phyloP scores from a whole-genome alignment of 2,329 filamentous ascomycete species.

The Cladosporium sp. region DNA sequence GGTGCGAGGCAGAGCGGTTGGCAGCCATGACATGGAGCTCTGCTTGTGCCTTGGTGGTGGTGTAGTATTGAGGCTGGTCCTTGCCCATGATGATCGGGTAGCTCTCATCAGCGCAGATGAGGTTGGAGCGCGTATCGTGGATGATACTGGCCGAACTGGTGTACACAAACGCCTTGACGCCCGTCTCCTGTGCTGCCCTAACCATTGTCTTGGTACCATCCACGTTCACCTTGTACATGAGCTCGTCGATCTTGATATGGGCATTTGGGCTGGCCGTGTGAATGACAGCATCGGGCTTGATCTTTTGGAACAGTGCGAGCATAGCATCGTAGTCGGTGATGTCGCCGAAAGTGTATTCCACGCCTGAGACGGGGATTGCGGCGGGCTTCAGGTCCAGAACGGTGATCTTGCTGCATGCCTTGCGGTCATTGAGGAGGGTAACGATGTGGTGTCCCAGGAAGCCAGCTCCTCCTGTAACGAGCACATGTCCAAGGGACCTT shows the following conservation, averaged over 20 bases:
- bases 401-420: conserved; percentile 40
- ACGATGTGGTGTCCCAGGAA: conserved; percentile 51
- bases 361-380: conserved; percentile 36
- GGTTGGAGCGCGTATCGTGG: conserved; percentile 39
- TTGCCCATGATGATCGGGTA: conserved; percentile 43
- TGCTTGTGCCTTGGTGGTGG: conserved; percentile 46
- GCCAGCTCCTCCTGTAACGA: conserved; percentile 48
- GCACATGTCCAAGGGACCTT: conserved; percentile 39
- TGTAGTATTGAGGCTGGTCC: conserved; percentile 48
- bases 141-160: conserved; percentile 49
- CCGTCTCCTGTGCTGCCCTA: conserved; percentile 42
- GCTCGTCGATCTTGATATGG: conserved; percentile 24
- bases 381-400: conserved; percentile 45
- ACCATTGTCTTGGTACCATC: conserved; percentile 47
- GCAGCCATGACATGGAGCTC: conserved; percentile 45
- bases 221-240: conserved; percentile 49
- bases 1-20: conserved; percentile 38
- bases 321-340: conserved; percentile 43
- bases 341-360: conserved; percentile 47
- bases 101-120: conserved; percentile 47
- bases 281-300: conserved; percentile 45
- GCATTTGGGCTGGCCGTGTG: conserved; percentile 46
- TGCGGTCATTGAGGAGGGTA: conserved; percentile 37
- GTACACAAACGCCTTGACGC: conserved; percentile 50
- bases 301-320: conserved; percentile 37